These are phyloP conservation scores for Zygnema cylindricum DNA, from an alignment of 139 green algal species.

Conservation along the genomic window DNA sequence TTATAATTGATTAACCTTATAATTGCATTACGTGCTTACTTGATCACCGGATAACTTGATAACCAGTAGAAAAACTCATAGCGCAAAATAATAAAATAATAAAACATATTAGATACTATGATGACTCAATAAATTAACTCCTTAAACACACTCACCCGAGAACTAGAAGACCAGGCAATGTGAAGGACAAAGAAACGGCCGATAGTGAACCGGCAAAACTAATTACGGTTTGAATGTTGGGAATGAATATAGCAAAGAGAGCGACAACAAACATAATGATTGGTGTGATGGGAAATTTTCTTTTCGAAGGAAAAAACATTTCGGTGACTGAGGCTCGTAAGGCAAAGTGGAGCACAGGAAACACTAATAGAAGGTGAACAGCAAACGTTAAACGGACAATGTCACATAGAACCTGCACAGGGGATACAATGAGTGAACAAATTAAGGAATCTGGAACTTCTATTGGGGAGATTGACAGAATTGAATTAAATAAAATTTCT, in stretches of 20 bases:
- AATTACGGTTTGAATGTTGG: slow-evolving; percentile 33
- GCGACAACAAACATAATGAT: background rate
- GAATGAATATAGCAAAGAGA: slow-evolving; percentile 12
- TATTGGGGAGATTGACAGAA: background rate
- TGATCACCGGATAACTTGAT: too few relatives aligned
- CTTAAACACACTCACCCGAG: slow-evolving; percentile 24
- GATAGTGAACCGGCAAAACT: slow-evolving; percentile 14
- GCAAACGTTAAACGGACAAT: slow-evolving; percentile 53
- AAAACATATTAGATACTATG: too few relatives aligned
- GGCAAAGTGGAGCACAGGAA: slow-evolving; percentile 57
- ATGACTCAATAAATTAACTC: too few relatives aligned
- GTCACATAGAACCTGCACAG: slow-evolving; percentile 11
- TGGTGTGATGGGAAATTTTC: background rate
- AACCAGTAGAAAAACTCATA: too few relatives aligned
- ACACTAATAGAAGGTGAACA: slow-evolving; percentile 43
- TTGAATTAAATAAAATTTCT: slow-evolving; percentile 6
- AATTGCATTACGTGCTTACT: too few relatives aligned
- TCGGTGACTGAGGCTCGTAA: slow-evolving; percentile 15
- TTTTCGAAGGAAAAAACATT: slow-evolving; percentile 24
- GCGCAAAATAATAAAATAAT: too few relatives aligned
- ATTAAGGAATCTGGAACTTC: too few relatives aligned
- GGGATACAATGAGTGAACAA: background rate
- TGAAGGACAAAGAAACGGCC: slow-evolving; percentile 19
- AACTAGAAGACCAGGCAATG: slow-evolving; percentile 33
- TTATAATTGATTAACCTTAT: too few relatives aligned